Evolutionary conservation across 345 rosid genomes (phyloP), one percentile per base, ranked within the genome.

Genomic region (Acer campestre): DNA sequence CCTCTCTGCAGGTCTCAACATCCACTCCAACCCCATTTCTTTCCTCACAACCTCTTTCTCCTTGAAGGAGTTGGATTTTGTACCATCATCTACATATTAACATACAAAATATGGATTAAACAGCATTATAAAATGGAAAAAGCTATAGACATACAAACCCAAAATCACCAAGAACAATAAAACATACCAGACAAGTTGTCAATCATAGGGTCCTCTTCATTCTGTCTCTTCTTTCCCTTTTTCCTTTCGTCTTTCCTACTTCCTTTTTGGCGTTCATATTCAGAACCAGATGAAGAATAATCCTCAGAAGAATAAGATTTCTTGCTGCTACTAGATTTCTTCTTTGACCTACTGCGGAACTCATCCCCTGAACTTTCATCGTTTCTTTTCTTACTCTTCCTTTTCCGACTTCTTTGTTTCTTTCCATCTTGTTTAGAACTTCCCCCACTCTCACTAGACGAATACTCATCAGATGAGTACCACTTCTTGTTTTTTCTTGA

Each of bases 11-110:
- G 98, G 95, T 70, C 85, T 87, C 44, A 94, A 82, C 99, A 96
- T 96, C 93, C 94, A 96, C 67, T 91, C 98, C 40, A 96, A 86
- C 17, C 98, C 99, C 78, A 85, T 86, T 56, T 84, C 91, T 75
- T 84, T 91, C 71, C 99, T 90, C 35, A 68, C 88, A 80, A 85
- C 87, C 49, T 91, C 90, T 61, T 81, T 83, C 6, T 86, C 84
- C 62, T 77, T 83, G 25, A 48, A 7, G 56, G 79, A 66, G 22
- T 74, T 46, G 20, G 79, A 78, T 68, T 53, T 81, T 68, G 9
- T 62, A 70, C 51, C 70, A 68, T 73, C 80, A 71, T 77, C 87
- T 87, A 74, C 64, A 77, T 56, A 74, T n/a, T 42, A 80, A 48
- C 67, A 12, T 16, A 35, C 13, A n/a, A 10, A 31, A 27, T 20